Conservation (phyloP, 768 basidiomycete species). For the Kwoniella mangroviensis region DNA sequence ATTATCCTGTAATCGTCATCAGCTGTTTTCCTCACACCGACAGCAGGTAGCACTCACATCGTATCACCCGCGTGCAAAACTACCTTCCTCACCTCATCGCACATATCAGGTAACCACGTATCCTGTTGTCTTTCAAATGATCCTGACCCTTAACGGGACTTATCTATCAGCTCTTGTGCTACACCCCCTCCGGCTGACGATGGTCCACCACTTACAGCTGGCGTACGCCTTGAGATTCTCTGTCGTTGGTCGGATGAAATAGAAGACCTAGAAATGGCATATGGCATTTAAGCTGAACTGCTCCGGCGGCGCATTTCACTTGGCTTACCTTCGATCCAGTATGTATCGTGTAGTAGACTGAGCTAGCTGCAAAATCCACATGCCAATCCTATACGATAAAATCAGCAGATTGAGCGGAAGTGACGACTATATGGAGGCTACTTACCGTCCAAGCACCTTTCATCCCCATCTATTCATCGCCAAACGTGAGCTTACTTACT, state of each 20-base stretch:
- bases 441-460: constrained; percentile 87
- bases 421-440: neutral
- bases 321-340: constrained; percentile 74
- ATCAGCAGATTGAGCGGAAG: no score
- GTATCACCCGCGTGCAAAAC: constrained; percentile 53
- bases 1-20: constrained; percentile 64
- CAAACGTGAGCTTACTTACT: neutral
- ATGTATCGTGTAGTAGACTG: constrained; percentile 95
- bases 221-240: constrained; percentile 88
- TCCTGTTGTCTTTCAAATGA: constrained; percentile 80
- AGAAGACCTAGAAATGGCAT: constrained; percentile 71
- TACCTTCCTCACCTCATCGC: constrained; percentile 83
- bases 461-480: constrained; percentile 75
- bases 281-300: constrained; percentile 3
- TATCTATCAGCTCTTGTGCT: neutral
- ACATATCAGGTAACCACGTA: constrained; percentile 90
- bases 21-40: constrained; percentile 61
- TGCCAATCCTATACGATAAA: constrained; percentile 99
- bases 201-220: constrained; percentile 62
- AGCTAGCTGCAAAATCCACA: constrained; percentile 95
- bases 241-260: constrained; percentile 87
- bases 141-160: constrained; percentile 64
- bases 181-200: neutral
- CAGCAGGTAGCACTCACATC: constrained; percentile 36
- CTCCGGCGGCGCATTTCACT: neutral